phyloP scores from a whole-genome alignment of 331 rosid species.

The Malus hybrid region DNA sequence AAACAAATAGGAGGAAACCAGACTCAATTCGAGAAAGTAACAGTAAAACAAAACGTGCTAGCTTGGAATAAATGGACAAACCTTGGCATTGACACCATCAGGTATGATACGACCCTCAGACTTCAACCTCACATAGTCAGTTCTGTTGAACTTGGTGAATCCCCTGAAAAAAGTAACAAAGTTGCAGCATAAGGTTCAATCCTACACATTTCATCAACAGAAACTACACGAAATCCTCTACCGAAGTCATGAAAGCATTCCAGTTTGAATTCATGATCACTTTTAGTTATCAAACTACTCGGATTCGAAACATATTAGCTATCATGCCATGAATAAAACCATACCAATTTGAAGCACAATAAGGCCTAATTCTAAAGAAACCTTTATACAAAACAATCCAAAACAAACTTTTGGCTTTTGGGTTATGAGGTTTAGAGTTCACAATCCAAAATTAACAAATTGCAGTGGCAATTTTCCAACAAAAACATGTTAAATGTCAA shows the following conservation, averaged over 20 bases:
- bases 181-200: neutral
- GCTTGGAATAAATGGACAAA: slow-evolving; percentile 3
- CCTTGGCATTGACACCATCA: slow-evolving; percentile 89
- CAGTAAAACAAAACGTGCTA: neutral
- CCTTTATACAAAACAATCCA: neutral
- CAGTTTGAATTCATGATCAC: neutral
- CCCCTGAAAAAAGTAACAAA: slow-evolving; percentile 42
- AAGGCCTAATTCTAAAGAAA: neutral
- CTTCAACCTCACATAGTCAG: slow-evolving; percentile 59
- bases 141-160: slow-evolving; percentile 59
- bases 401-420: neutral
- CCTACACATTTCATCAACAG: neutral
- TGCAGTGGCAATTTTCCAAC: neutral
- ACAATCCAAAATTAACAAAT: neutral
- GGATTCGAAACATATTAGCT: neutral
- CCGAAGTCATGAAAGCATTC: neutral
- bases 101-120: slow-evolving; percentile 51
- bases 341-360: neutral
- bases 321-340: no score
- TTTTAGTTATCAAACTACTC: neutral
- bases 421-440: neutral
- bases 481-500: neutral
- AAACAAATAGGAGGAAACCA: neutral
- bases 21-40: neutral
- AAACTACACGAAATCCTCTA: neutral